Percentiles rank a stretch among this genome's conserved stretches.
These are phyloP conservation scores for Lactifluus piperatus DNA, from an alignment of 768 basidiomycete species.

Conservation along the genomic window DNA sequence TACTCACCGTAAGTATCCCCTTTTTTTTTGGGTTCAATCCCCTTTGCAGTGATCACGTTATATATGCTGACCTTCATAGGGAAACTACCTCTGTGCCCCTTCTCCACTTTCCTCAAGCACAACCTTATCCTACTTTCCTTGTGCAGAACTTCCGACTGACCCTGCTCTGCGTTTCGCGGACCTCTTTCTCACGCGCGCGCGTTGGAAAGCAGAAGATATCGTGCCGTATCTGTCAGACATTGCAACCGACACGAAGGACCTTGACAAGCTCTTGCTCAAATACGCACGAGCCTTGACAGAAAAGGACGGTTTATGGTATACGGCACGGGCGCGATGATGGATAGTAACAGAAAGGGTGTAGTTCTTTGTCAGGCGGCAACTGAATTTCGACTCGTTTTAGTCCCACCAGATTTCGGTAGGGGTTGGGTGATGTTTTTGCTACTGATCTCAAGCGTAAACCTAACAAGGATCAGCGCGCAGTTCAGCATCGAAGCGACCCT, in stretches of 20 bases:
- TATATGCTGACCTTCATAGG: slow-evolving; percentile 36
- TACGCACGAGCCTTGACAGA: slow-evolving; percentile 75
- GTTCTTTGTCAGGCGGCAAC: not conserved
- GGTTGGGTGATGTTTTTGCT: not conserved
- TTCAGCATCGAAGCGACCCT: not conserved
- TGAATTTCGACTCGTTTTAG: not conserved
- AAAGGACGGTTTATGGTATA: slow-evolving; percentile 62
- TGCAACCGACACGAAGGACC: slow-evolving; percentile 74
- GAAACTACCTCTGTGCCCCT: slow-evolving; percentile 54
- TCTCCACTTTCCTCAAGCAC: slow-evolving; percentile 28
- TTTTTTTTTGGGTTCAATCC: not conserved
- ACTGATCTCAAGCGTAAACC: not conserved
- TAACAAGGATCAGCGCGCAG: not conserved
- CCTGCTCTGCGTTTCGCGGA: slow-evolving; percentile 78
- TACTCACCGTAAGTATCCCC: slow-evolving; percentile 53
- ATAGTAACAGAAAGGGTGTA: slow-evolving; percentile 15
- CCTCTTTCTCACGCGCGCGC: slow-evolving; percentile 71
- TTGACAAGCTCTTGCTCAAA: slow-evolving; percentile 82
- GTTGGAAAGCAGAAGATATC: slow-evolving; percentile 77
- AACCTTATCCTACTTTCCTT: slow-evolving; percentile 66
- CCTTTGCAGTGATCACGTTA: not conserved
- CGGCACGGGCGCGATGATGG: slow-evolving; percentile 45
- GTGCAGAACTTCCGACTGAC: slow-evolving; percentile 62
- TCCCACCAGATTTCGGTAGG: not conserved
- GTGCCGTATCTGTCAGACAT: slow-evolving; percentile 75